A percentile compares a stretch with the other conserved stretches of the same genome.
Conservation (phyloP, 2,329 filamentous ascomycete species). For the Diplodia corticola region DNA sequence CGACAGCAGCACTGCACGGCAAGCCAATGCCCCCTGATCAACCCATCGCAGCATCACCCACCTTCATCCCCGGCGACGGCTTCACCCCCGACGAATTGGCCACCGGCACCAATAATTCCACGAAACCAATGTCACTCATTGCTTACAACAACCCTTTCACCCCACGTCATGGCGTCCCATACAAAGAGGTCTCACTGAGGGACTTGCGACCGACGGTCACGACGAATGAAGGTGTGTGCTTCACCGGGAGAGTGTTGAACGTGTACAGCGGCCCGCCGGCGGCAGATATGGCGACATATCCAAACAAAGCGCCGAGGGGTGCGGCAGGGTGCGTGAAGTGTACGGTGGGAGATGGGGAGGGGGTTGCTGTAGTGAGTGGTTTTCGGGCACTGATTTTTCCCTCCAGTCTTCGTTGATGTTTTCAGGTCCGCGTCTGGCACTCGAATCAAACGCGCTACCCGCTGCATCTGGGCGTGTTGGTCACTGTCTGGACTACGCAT, state of each 20-base stretch:
- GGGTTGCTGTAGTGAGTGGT: slow-evolving; percentile 52
- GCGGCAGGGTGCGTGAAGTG: slow-evolving; percentile 56
- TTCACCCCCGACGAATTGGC: slow-evolving; percentile 51
- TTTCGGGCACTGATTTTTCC: no score
- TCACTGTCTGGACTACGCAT: slow-evolving; percentile 60
- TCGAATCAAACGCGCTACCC: slow-evolving; percentile 42
- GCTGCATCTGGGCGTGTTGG: slow-evolving; percentile 54
- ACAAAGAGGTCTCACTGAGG: slow-evolving; percentile 51
- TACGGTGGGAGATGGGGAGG: slow-evolving; percentile 58
- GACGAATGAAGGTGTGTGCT: slow-evolving; percentile 47
- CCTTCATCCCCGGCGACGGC: slow-evolving; percentile 47
- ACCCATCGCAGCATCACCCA: neutral
- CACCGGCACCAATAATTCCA: neutral
- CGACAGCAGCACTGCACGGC: neutral
- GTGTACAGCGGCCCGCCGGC: slow-evolving; percentile 45
- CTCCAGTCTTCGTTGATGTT: slow-evolving; percentile 30
- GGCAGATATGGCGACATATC: slow-evolving; percentile 35
- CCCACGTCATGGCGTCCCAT: slow-evolving; percentile 29
- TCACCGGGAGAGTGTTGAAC: slow-evolving; percentile 59
- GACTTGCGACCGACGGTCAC: slow-evolving; percentile 49
- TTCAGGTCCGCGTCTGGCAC: slow-evolving; percentile 51
- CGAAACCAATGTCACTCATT: neutral
- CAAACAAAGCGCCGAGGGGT: slow-evolving; percentile 45
- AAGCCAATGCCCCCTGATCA: neutral
- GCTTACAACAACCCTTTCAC: neutral